These are phyloP conservation scores for Hydrangea macrophylla DNA, from an alignment of 148 eudicot species.

Conservation along the genomic window DNA sequence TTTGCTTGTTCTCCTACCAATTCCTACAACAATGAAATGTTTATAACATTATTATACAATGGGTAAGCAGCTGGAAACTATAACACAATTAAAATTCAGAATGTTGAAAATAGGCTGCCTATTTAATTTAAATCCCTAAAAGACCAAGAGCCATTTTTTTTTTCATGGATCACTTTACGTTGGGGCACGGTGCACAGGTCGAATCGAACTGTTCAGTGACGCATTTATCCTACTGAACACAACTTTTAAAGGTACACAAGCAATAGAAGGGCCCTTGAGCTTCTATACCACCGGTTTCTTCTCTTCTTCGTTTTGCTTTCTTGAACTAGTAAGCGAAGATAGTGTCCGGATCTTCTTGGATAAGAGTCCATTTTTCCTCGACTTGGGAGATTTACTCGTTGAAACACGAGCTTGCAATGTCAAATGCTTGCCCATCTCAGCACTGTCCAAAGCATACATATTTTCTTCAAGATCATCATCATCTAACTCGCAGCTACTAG, in stretches of 20 bases:
- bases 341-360: constrained; percentile 70
- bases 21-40: background rate
- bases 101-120: constrained; percentile 11
- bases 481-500: constrained; percentile 37
- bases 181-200: constrained; percentile 24
- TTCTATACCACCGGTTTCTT: constrained; percentile 37
- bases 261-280: constrained; percentile 47
- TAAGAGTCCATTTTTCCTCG: constrained; percentile 39
- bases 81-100: constrained; percentile 12
- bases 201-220: constrained; percentile 41
- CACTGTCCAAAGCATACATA: constrained; percentile 12
- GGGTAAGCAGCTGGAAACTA: constrained; percentile 15
- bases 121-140: constrained; percentile 12
- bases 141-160: too few relatives aligned
- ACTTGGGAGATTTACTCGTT: constrained; percentile 35
- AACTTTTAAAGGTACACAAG: constrained; percentile 82
- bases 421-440: constrained; percentile 30
- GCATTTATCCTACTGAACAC: constrained; percentile 76
- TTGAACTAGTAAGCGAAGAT: constrained; percentile 59
- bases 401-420: constrained; percentile 22
- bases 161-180: constrained; percentile 18
- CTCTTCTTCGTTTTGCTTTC: constrained; percentile 29
- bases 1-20: too few relatives aligned
- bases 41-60: constrained; percentile 10
- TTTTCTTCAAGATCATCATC: constrained; percentile 22